A percentile compares a stretch with the other conserved stretches of the same genome.
Conservation (phyloP, 164 flowering plant genomes). For the Annona squamosa region DNA sequence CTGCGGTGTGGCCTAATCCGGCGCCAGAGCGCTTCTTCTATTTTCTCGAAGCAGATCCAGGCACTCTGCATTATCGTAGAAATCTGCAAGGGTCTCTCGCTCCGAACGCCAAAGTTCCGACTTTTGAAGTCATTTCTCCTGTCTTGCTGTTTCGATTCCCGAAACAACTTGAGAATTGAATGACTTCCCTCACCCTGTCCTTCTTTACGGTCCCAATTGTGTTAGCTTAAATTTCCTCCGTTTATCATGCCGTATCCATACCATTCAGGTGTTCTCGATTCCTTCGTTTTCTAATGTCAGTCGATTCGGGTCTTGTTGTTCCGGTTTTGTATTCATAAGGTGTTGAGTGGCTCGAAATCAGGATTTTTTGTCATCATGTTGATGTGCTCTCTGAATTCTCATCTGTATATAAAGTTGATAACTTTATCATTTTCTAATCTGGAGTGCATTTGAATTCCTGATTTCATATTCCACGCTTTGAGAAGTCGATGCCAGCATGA, state of each 20-base stretch:
- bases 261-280: neutral
- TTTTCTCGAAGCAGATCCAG: neutral
- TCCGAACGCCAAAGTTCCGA: neutral
- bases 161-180: neutral
- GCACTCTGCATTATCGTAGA: neutral
- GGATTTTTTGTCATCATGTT: neutral
- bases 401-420: neutral
- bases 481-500: constrained; percentile 36
- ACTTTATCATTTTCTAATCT: neutral
- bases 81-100: neutral
- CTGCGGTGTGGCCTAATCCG: too few relatives aligned
- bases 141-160: neutral
- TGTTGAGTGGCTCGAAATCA: neutral
- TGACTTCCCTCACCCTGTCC: neutral
- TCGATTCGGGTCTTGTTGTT: neutral
- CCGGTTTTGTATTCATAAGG: neutral
- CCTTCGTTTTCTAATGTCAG: neutral
- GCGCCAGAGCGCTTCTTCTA: neutral
- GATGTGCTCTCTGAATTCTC: neutral
- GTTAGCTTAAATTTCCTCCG: neutral
- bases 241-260: neutral
- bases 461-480: neutral
- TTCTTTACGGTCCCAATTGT: neutral
- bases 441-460: neutral
- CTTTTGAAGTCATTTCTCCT: neutral